Base-by-base conservation (phyloP, 495 filamentous ascomycete genomes). In the Pseudotulostoma volvatum region DNA sequence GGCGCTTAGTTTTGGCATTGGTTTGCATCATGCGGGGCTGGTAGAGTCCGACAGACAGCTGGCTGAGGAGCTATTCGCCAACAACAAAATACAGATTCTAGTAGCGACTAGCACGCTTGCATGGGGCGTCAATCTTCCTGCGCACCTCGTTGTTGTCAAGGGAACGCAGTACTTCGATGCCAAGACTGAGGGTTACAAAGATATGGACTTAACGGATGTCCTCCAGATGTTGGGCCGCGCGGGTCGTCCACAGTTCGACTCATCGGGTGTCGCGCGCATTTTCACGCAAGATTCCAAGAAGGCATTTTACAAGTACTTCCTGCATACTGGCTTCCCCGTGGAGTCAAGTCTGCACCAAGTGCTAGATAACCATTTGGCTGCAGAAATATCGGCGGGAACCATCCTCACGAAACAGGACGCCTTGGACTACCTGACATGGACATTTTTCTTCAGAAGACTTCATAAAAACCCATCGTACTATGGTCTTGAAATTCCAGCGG, bases 401-500 rank as follows among this genome's bases (percentile, higher is more conserved):
- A 83, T 99, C 33, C 54, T 70, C 4, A 88, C 86, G 7, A 94
- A 95, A 54, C 92, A 99, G 53, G 90, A 99, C 59, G 88, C 92
- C 2, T 70, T 99, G 4, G 92, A 99, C 53, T 99, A 99, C 52
- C 61, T 99, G 25, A 96, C 92, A 0, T 99, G 90, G 90, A 99
- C 90, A 14, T 99, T 99, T 67, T 95, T 99, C 67, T 99, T 95
- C 71, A 79, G 90, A 0, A 70, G 90, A 7, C 61, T 99, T 15
- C 90, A 96, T 64, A 99, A 99, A 64, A 99, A 99, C 45, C 90
- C 90, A 9, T 93, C 86, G 0, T 99, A 92, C 60, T 99, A 99
- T 47, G 90, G 92, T 0, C 76, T 99, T 2, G 81, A 96, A 46
- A 93, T 99, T 33, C 82, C 81, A 3, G 77, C 81, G 0, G 86